phyloP scores from a whole-genome alignment of 164 flowering plant genomes.

The Protea cynaroides region DNA sequence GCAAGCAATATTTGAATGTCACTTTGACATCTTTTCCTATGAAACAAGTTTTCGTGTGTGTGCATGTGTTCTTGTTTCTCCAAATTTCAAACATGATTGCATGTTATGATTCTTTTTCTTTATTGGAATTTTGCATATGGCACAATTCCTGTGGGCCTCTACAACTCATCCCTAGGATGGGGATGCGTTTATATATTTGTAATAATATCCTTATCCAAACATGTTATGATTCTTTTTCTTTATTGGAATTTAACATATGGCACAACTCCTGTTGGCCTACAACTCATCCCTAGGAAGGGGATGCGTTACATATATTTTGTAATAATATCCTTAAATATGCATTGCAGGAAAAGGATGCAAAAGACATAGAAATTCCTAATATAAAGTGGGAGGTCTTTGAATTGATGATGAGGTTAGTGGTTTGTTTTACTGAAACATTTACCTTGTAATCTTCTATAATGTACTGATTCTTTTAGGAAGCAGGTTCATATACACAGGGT shows the following conservation, averaged over 20 bases:
- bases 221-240: background rate
- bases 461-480: slow-evolving; percentile 6
- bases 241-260: background rate
- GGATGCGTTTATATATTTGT: background rate
- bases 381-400: slow-evolving; percentile 79
- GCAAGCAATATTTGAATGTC: slow-evolving; percentile 8
- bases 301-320: background rate
- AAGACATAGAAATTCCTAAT: slow-evolving; percentile 94
- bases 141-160: too few relatives aligned
- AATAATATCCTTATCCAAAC: background rate
- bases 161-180: too few relatives aligned
- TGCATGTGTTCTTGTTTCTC: too few relatives aligned
- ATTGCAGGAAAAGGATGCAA: slow-evolving; percentile 90
- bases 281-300: background rate
- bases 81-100: background rate
- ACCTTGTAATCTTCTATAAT: background rate
- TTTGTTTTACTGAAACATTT: background rate
- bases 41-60: background rate
- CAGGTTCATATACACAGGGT: slow-evolving; percentile 70
- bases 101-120: background rate
- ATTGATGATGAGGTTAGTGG: slow-evolving; percentile 65
- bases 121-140: background rate
- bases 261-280: too few relatives aligned
- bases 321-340: background rate
- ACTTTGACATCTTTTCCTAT: background rate